These are phyloP conservation scores for Friedmanniomyces simplex DNA, from an alignment of 495 filamentous ascomycete species.

Conservation along the genomic window DNA sequence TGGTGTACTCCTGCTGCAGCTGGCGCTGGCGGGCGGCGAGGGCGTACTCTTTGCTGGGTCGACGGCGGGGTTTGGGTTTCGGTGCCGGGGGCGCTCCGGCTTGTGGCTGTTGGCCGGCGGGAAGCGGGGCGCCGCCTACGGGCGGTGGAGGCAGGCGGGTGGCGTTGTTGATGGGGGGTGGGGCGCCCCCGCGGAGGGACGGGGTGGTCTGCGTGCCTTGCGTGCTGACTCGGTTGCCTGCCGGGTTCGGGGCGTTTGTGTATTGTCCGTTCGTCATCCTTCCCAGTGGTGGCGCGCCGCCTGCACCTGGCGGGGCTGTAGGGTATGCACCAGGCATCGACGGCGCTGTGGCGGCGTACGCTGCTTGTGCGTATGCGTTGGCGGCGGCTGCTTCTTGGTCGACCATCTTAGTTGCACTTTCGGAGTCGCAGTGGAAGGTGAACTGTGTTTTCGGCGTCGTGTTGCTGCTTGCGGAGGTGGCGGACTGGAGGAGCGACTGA, in stretches of 20 bases:
- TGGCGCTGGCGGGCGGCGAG: conserved; percentile 57
- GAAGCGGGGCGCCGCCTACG: conserved; percentile 27
- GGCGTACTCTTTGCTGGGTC: conserved; percentile 47
- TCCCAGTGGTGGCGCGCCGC: not conserved
- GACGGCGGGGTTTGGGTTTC: conserved; percentile 42
- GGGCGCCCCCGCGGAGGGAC: conserved; percentile 32
- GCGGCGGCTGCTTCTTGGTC: conserved; percentile 15
- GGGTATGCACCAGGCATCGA: conserved; percentile 1
- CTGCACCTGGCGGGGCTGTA: not conserved
- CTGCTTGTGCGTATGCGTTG: conserved; percentile 8
- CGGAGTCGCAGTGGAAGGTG: conserved; percentile 80
- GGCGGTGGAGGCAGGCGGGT: conserved; percentile 2
- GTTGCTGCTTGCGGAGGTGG: conserved; percentile 28
- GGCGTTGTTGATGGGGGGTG: conserved; percentile 26
- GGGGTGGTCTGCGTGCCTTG: conserved; percentile 56
- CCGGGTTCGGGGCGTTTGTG: not conserved
- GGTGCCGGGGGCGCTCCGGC: conserved; percentile 3
- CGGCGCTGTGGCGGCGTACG: not conserved
- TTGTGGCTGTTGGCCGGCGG: conserved; percentile 19
- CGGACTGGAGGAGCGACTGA: conserved; percentile 29
- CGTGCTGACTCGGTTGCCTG: conserved; percentile 36
- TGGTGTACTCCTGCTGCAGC: conserved; percentile 58
- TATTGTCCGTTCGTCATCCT: not conserved
- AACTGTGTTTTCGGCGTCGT: conserved; percentile 68
- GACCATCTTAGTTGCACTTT: conserved; percentile 54